Percentiles rank a stretch among this genome's conserved stretches.
Conservation (phyloP, 116 monocot species). For the Zostera marina region DNA sequence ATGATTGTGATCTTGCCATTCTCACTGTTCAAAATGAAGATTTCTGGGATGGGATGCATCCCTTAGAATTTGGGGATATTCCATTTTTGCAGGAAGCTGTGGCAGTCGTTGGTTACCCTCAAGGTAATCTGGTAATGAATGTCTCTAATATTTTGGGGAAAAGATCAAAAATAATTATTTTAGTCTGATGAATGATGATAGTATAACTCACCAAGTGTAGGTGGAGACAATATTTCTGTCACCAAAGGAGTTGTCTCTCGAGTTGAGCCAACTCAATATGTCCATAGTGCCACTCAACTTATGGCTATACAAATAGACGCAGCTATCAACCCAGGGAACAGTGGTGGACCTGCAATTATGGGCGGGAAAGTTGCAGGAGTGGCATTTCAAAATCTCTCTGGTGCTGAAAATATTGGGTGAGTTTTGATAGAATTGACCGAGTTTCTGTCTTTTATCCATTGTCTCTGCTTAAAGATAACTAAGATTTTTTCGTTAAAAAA, state of each 20-base stretch:
- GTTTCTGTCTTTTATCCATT: too few relatives aligned
- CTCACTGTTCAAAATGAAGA: slow-evolving; percentile 78
- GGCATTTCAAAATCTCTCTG: slow-evolving; percentile 96
- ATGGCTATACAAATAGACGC: slow-evolving; percentile 99
- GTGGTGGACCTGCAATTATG: slow-evolving; percentile 99
- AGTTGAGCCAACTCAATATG: slow-evolving; percentile 97
- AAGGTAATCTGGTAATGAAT: slow-evolving; percentile 31
- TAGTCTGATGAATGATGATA: background rate
- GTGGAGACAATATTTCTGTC: slow-evolving; percentile 98
- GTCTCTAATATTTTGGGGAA: background rate
- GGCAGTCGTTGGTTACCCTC: slow-evolving; percentile 98
- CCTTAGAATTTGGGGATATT: slow-evolving; percentile 83
- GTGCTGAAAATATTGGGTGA: slow-evolving; percentile 99
- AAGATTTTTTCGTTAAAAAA: too few relatives aligned
- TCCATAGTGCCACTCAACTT: slow-evolving; percentile 91
- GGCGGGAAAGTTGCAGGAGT: slow-evolving; percentile 93
- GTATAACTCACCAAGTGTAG: slow-evolving; percentile 14
- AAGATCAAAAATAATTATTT: background rate
- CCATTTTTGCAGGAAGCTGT: slow-evolving; percentile 96
- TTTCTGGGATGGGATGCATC: slow-evolving; percentile 92
- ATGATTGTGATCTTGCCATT: slow-evolving; percentile 96
- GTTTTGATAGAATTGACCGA: slow-evolving; percentile 19
- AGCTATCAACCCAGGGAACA: slow-evolving; percentile 96
- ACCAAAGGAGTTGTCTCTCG: slow-evolving; percentile 97
- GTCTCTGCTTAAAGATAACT: too few relatives aligned